Evolutionary conservation across 1,284 basidiomycete species (phyloP).

Genomic region (Rhodotorula sp.): DNA sequence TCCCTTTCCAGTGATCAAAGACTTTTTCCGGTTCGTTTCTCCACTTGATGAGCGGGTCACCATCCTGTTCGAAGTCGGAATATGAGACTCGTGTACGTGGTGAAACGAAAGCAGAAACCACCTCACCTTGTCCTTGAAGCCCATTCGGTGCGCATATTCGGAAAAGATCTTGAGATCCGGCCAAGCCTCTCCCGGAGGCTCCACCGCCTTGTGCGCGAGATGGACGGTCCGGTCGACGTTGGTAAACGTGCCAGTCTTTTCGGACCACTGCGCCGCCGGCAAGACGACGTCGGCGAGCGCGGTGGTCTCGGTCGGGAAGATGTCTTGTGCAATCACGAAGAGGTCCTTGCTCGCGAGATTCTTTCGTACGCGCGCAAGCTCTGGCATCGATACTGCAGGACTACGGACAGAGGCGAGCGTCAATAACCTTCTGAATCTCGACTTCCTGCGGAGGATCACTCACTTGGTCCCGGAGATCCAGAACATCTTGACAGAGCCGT

Average conservation of each 20-base stretch:
- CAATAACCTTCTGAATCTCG: not conserved
- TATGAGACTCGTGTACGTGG: not conserved
- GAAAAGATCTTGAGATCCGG: constrained; percentile 18
- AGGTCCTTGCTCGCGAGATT: constrained; percentile 15
- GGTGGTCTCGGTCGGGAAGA: constrained; percentile 20
- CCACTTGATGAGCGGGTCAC: constrained; percentile 9
- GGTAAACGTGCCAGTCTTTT: constrained; percentile 12
- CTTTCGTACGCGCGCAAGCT: constrained; percentile 10
- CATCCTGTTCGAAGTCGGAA: not conserved
- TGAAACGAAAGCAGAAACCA: not conserved
- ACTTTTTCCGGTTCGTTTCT: constrained; percentile 1
- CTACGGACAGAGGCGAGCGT: not conserved
- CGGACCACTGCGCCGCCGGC: constrained; percentile 13
- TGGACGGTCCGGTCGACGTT: constrained; percentile 21
- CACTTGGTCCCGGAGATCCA: constrained; percentile 20
- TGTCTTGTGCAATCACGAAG: constrained; percentile 19
- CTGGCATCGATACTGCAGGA: constrained; percentile 16
- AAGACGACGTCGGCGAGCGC: constrained; percentile 19
- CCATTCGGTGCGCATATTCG: constrained; percentile 12
- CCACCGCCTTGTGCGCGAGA: constrained; percentile 8
- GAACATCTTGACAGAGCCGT: constrained; percentile 16
- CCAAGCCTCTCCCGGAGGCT: constrained; percentile 16
- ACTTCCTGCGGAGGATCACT: not conserved
- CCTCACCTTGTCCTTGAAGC: constrained; percentile 16
- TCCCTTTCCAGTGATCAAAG: constrained; percentile 10